These are phyloP conservation scores for Phytophthora syringae DNA, from an alignment of 352 stramenopile genomes.

Conservation along the genomic window DNA sequence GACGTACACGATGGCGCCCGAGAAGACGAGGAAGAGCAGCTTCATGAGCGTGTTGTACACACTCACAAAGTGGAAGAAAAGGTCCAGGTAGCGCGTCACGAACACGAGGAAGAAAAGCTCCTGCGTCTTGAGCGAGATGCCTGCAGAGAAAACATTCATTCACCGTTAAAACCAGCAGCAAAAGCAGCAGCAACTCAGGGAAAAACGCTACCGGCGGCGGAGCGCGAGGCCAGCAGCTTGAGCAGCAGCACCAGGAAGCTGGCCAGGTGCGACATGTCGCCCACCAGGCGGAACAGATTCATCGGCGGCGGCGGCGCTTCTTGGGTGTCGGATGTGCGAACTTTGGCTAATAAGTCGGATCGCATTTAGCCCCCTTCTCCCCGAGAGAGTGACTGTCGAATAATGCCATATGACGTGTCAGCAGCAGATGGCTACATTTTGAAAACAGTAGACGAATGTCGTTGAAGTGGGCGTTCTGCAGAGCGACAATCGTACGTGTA, in stretches of 20 bases:
- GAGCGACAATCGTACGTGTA: background rate
- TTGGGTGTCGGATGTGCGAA: background rate
- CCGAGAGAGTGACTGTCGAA: conserved; percentile 23
- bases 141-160: conserved; percentile 21
- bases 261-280: conserved; percentile 99
- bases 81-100: conserved; percentile 97
- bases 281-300: conserved; percentile 98
- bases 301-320: conserved; percentile 54
- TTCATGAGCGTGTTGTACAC: conserved; percentile 99
- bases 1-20: conserved; percentile 98
- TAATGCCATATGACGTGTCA: conserved; percentile 42
- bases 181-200: background rate
- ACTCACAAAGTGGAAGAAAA: conserved; percentile 96
- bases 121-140: conserved; percentile 99
- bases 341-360: conserved; percentile 8
- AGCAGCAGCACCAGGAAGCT: conserved; percentile 99
- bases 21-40: conserved; percentile 97
- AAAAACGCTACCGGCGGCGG: conserved; percentile 55
- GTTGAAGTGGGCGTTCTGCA: background rate
- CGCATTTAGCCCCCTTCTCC: conserved; percentile 7
- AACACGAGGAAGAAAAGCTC: conserved; percentile 99
- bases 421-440: conserved; percentile 11
- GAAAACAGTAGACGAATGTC: conserved; percentile 16
- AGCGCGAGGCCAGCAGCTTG: conserved; percentile 92
- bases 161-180: background rate